Conservation (phyloP, 192 early-diverging fungal species). For the Helicostylum pulchrum region DNA sequence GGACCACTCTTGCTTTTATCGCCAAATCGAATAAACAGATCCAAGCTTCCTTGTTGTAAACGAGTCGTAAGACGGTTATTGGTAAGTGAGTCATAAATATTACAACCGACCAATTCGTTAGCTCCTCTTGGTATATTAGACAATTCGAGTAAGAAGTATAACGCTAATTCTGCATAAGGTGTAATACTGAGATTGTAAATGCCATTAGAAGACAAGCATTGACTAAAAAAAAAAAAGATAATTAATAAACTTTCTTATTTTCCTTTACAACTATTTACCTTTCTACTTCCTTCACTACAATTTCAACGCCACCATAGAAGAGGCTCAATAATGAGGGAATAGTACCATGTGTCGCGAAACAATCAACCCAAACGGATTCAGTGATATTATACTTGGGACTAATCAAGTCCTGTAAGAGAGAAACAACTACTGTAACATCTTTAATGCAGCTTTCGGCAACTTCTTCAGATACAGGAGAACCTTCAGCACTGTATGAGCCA, state of each 20-base stretch:
- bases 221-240: not conserved
- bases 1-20: conserved; percentile 26
- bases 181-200: conserved; percentile 18
- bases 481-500: conserved; percentile 3
- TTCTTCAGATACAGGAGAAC: conserved; percentile 10
- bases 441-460: conserved; percentile 37
- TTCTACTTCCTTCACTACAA: conserved; percentile 34
- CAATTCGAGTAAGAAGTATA: conserved; percentile 41
- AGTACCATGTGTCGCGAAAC: conserved; percentile 32
- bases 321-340: conserved; percentile 38
- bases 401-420: conserved; percentile 41
- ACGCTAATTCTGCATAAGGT: conserved; percentile 43
- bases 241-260: not conserved
- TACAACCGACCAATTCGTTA: conserved; percentile 29
- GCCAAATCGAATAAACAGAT: conserved; percentile 33
- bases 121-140: conserved; percentile 43
- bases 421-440: conserved; percentile 38
- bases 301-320: conserved; percentile 31
- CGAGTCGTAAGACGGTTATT: conserved; percentile 41
- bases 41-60: conserved; percentile 36
- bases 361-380: conserved; percentile 35
- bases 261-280: conserved; percentile 11
- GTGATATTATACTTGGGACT: conserved; percentile 36
- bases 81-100: conserved; percentile 39
- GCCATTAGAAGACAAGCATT: not conserved